phyloP scores from a whole-genome alignment of 306 rosid genomes.

The Vigna trinervia region DNA sequence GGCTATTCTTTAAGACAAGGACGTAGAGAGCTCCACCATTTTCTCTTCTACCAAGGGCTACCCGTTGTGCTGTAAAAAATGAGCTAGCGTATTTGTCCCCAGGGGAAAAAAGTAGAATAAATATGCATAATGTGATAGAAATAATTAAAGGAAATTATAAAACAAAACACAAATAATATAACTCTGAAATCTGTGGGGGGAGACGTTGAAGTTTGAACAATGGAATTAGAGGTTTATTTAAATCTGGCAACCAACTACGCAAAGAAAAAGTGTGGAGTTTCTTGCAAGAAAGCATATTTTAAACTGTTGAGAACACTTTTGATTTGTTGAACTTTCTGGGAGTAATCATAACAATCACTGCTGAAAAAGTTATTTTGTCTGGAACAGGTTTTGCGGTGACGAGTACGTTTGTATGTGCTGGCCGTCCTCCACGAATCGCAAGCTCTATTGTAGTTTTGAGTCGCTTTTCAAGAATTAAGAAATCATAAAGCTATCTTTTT shows the following conservation, averaged over 20 bases:
- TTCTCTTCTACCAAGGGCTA: slow-evolving; percentile 34
- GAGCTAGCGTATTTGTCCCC: no score
- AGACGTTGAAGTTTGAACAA: slow-evolving; percentile 41
- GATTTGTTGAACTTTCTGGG: slow-evolving; percentile 47
- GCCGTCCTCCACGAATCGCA: slow-evolving; percentile 17
- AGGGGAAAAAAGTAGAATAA: not conserved
- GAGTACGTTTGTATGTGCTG: slow-evolving; percentile 11
- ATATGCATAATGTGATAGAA: not conserved
- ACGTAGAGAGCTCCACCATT: not conserved
- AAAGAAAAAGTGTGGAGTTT: slow-evolving; percentile 49
- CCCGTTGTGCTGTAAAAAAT: not conserved
- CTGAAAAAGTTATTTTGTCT: slow-evolving; percentile 39
- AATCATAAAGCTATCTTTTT: slow-evolving; percentile 24
- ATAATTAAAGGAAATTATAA: not conserved
- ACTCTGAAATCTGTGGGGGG: slow-evolving; percentile 41
- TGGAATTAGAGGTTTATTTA: not conserved
- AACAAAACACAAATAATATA: not conserved
- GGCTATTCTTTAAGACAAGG: slow-evolving; percentile 2
- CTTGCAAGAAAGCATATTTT: slow-evolving; percentile 48
- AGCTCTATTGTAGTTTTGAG: not conserved
- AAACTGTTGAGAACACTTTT: slow-evolving; percentile 20
- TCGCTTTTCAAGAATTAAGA: slow-evolving; percentile 40
- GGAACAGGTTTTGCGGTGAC: slow-evolving; percentile 21
- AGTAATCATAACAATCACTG: slow-evolving; percentile 41
- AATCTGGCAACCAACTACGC: slow-evolving; percentile 45